These are phyloP conservation scores for Xylaria grammica DNA, from an alignment of 495 filamentous ascomycete species.

Conservation along the genomic window DNA sequence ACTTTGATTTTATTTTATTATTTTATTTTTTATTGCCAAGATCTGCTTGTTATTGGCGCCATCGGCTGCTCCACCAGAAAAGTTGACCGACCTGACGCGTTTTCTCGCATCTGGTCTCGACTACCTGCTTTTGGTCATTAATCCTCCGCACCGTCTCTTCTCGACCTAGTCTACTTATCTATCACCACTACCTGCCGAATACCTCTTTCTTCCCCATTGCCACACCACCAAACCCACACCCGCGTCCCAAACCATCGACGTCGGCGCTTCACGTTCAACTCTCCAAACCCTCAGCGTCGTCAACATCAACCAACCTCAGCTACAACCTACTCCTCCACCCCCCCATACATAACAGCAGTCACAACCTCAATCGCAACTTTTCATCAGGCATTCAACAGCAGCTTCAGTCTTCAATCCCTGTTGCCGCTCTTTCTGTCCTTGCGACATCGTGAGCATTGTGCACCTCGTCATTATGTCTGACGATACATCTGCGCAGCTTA, in stretches of 20 bases:
- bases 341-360: neutral
- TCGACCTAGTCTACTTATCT: constrained; percentile 16
- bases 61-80: constrained; percentile 31
- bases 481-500: constrained; percentile 34
- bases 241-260: neutral
- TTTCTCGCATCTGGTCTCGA: constrained; percentile 30
- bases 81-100: constrained; percentile 38
- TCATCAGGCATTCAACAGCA: neutral
- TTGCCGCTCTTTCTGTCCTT: constrained; percentile 2
- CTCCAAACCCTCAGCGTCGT: neutral
- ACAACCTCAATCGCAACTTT: neutral
- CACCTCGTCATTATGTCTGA: constrained; percentile 35
- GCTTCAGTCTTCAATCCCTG: neutral
- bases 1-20: no score
- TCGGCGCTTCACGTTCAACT: constrained; percentile 2
- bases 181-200: neutral
- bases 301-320: constrained; percentile 10
- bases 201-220: constrained; percentile 1
- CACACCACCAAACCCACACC: neutral
- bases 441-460: constrained; percentile 25
- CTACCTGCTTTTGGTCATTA: constrained; percentile 33
- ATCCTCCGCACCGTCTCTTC: constrained; percentile 28
- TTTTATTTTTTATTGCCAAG: no score
- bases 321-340: constrained; percentile 6
- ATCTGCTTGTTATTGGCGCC: constrained; percentile 29